phyloP scores from a whole-genome alignment of 73 alveolate genomes.

The Paramecium primaurelia region DNA sequence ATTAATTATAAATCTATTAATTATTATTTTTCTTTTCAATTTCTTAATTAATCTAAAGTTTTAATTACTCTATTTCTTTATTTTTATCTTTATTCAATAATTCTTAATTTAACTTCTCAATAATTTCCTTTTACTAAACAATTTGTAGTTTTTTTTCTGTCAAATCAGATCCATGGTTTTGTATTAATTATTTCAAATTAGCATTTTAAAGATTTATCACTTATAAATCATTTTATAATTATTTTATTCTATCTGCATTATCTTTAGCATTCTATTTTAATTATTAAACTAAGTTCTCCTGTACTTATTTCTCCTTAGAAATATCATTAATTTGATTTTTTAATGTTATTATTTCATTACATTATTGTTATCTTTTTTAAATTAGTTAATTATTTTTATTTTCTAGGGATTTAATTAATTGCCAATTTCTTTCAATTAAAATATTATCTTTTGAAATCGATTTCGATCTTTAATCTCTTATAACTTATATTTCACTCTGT shows the following conservation, averaged over 20 bases:
- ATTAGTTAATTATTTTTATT: neutral
- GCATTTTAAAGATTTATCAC: neutral
- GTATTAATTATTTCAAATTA: neutral
- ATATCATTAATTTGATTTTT: neutral
- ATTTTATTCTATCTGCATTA: too few species aligned
- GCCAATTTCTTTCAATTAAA: neutral
- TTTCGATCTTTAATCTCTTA: neutral
- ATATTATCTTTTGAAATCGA: neutral
- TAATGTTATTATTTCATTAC: neutral
- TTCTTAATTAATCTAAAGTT: neutral
- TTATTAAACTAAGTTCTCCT: neutral
- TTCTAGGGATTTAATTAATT: neutral
- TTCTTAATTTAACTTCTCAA: too few species aligned
- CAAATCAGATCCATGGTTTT: neutral
- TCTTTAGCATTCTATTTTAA: too few species aligned
- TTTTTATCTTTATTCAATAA: neutral
- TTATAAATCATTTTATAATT: neutral
- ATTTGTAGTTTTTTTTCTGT: too few species aligned
- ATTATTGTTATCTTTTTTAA: too few species aligned
- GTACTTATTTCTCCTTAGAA: too few species aligned
- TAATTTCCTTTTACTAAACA: neutral
- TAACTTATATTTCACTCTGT: neutral
- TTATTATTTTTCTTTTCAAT: neutral
- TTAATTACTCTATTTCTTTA: neutral
- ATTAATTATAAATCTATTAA: too few species aligned